Evolutionary conservation across 2,329 filamentous ascomycete species (phyloP).

Genomic region (Trichoderma atroviride): DNA sequence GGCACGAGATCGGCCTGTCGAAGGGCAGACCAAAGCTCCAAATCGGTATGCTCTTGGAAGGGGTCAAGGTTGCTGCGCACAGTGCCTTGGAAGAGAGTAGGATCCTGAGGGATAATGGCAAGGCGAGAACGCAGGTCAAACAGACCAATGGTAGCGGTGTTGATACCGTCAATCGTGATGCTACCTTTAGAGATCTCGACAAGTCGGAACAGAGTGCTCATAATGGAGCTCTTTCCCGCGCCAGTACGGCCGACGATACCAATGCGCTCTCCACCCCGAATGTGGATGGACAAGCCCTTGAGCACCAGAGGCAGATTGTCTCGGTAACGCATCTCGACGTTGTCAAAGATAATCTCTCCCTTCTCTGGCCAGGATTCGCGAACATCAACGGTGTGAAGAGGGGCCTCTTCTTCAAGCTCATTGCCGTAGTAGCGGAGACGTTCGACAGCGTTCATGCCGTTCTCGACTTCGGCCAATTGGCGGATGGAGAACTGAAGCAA

Average conservation of each 20-base stretch:
- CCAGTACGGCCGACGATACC: constrained; percentile 82
- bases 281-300: constrained; percentile 69
- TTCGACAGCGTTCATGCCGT: constrained; percentile 97
- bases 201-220: constrained; percentile 79
- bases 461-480: constrained; percentile 93
- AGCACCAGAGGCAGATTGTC: constrained; percentile 72
- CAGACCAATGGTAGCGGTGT: constrained; percentile 74
- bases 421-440: constrained; percentile 88
- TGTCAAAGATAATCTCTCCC: constrained; percentile 76
- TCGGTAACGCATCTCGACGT: constrained; percentile 80
- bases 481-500: constrained; percentile 96
- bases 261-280: constrained; percentile 75
- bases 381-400: constrained; percentile 74
- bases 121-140: constrained; percentile 75
- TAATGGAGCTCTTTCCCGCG: constrained; percentile 81
- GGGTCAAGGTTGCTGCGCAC: constrained; percentile 80
- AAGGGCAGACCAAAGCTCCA: constrained; percentile 76
- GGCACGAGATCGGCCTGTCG: constrained; percentile 74
- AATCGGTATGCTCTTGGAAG: constrained; percentile 75
- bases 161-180: constrained; percentile 66
- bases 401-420: constrained; percentile 84
- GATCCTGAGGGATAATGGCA: constrained; percentile 83
- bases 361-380: constrained; percentile 79
- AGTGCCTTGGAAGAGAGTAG: constrained; percentile 79
- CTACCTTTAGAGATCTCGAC: constrained; percentile 65